Conservation (phyloP, 805 yeast species). For the Hanseniaspora nectarophila region DNA sequence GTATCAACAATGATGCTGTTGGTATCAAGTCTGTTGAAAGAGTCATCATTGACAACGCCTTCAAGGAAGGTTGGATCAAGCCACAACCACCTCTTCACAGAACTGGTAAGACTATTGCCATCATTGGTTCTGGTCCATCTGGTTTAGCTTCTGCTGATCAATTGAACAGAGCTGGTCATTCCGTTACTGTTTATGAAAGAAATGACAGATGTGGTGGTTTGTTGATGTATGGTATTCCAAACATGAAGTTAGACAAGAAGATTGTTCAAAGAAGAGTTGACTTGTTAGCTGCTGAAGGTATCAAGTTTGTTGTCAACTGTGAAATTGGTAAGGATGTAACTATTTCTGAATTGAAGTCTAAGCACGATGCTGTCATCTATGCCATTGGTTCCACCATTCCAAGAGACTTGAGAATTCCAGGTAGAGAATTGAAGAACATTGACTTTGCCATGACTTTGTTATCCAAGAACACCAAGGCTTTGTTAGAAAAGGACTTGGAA, state of each 20-base stretch:
- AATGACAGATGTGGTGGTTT: slow-evolving; percentile 94
- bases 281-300: slow-evolving; percentile 79
- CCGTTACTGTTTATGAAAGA: slow-evolving; percentile 84
- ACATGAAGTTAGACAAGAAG: slow-evolving; percentile 91
- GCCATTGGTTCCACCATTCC: slow-evolving; percentile 96
- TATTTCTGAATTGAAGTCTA: slow-evolving; percentile 51
- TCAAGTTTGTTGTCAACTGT: slow-evolving; percentile 61
- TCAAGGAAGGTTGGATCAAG: slow-evolving; percentile 90
- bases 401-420: slow-evolving; percentile 87
- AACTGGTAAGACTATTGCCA: slow-evolving; percentile 75
- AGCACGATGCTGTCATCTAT: slow-evolving; percentile 72
- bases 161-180: slow-evolving; percentile 89
- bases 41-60: slow-evolving; percentile 91
- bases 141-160: slow-evolving; percentile 97
- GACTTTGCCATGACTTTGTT: slow-evolving; percentile 90
- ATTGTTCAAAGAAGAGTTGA: slow-evolving; percentile 90
- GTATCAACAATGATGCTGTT: slow-evolving; percentile 87
- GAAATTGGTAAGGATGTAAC: slow-evolving; percentile 76
- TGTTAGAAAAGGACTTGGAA: slow-evolving; percentile 68
- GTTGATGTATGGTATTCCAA: slow-evolving; percentile 97
- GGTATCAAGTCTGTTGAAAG: slow-evolving; percentile 93
- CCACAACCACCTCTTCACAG: slow-evolving; percentile 69
- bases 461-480: slow-evolving; percentile 78
- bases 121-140: slow-evolving; percentile 94
- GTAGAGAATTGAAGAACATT: slow-evolving; percentile 80